Evolutionary conservation across 1,284 basidiomycete genomes (phyloP), one percentile per base, ranked within the genome.

Genomic region (Boletus semigastroideus): DNA sequence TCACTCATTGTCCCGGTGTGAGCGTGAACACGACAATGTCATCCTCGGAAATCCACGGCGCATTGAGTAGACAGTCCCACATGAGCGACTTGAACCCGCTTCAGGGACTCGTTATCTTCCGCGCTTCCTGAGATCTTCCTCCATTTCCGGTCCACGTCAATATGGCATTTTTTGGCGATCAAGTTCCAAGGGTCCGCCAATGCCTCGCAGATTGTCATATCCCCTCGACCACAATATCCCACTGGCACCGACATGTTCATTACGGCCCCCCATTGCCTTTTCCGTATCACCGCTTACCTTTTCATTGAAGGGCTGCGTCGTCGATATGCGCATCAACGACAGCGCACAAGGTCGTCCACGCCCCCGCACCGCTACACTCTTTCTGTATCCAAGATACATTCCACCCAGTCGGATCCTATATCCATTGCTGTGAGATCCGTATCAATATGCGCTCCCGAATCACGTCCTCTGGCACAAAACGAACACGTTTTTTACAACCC

Each of bases 81-180:
- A 51, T 53, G 60, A 60, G 41, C 56, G 57, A 42, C 49, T 56
- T 60, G 47, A 9, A 30, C 42, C 60, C 57, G 45, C 51, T 45
- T 54, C 57, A 64, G 64, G 62, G 53, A 39, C 57, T 48, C 57
- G 22, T 53, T 47, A 22, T 28, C n/a, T 48, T 49, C 58, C 48
- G 58, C 47, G 42, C 60, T 56, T 62, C 60, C 34, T 59, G 42
- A 51, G 51, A 65, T 63, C 56, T 49, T 49, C 13, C 38, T 53
- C 59, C 61, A 63, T 60, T 64, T 62, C 52, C 56, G 61, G 51
- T 41, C 47, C 52, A 36, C 44, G 43, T 56, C 59, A 62, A 62
- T 61, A 65, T 41, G 38, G 40, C 59, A 51, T 34, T 42, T 51
- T 52, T 56, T 49, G 52, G 58, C 59, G 58, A 65, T 61, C 61